These are phyloP conservation scores for Cytospora leucostoma DNA, from an alignment of 2,329 filamentous ascomycete species.

Conservation along the genomic window DNA sequence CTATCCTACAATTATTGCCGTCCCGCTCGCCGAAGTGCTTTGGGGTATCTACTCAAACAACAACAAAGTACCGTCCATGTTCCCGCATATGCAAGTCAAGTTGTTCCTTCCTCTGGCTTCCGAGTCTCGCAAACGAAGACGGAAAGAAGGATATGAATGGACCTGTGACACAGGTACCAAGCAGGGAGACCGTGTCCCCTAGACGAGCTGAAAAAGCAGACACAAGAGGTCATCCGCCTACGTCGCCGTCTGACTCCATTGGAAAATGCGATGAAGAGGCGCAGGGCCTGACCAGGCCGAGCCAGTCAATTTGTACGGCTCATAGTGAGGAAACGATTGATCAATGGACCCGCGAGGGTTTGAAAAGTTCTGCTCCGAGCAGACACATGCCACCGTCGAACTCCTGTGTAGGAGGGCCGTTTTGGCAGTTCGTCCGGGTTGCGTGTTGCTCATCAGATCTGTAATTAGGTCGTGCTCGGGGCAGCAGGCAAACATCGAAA, in stretches of 20 bases:
- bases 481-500: not conserved
- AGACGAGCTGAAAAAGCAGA: not conserved
- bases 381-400: not conserved
- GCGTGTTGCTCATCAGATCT: not conserved
- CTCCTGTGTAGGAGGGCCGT: not conserved
- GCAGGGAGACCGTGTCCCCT: not conserved
- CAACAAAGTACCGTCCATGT: not conserved
- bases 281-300: not conserved
- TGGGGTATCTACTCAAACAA: conserved; percentile 19
- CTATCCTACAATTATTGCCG: not conserved
- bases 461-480: not conserved
- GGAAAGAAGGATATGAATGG: not conserved
- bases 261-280: not conserved
- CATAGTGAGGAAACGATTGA: not conserved
- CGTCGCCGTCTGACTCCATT: not conserved
- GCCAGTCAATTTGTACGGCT: not conserved
- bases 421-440: not conserved
- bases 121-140: not conserved
- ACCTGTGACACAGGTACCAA: not conserved
- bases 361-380: not conserved
- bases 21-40: not conserved
- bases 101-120: not conserved
- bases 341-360: not conserved
- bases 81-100: not conserved
- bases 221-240: not conserved